Evolutionary conservation across 2,329 filamentous ascomycete species (phyloP), one percentile per base, ranked within the genome.

Genomic region (Fusarium chuoi): DNA sequence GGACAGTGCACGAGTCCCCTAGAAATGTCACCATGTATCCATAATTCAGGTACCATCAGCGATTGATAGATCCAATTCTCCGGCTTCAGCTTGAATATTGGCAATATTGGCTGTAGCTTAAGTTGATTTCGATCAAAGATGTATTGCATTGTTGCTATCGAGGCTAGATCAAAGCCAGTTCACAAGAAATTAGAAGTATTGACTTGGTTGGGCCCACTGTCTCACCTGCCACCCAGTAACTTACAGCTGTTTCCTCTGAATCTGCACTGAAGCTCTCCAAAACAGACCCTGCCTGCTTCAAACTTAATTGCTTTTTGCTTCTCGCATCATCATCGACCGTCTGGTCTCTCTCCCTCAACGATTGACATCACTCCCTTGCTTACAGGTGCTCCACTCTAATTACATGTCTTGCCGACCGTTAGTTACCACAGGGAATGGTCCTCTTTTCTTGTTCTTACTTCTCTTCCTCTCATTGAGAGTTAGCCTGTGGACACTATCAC

Each of bases 341-440:
- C 42, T 35, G 30, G 24, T 60, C 38, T 55, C 38, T 55, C 42
- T 49, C 44, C 63, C 44, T 63, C 42, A 30, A 17, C 42, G 52
- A 35, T 46, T 46, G n/a, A 30, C 49, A 57, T 35, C 42, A 59
- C 46, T 56, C 74, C 69, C 63, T 71, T 74, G 58, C 65, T 38
- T 68, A n/a, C 28, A 44, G 12, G 28, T 35, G 42, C 73, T 60
- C 59, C 67, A 74, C 42, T 18, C 48, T 36, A 70, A 70, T 52
- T 62, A 56, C 54, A 68, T 74, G 68, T 73, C 74, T 78, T 65
- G 66, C 44, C 57, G 35, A n/a, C 26, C 59, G 54, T 69, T 33
- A 33, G 33, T 33, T 49, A 52, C 42, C 62, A 52, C 45, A 54
- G 49, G 59, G 36, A 54, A 65, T 57, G 52, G 54, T 18, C 41